Base-by-base conservation (phyloP, 192 early-diverging fungal genomes). In the Rhizophagus clarus region DNA sequence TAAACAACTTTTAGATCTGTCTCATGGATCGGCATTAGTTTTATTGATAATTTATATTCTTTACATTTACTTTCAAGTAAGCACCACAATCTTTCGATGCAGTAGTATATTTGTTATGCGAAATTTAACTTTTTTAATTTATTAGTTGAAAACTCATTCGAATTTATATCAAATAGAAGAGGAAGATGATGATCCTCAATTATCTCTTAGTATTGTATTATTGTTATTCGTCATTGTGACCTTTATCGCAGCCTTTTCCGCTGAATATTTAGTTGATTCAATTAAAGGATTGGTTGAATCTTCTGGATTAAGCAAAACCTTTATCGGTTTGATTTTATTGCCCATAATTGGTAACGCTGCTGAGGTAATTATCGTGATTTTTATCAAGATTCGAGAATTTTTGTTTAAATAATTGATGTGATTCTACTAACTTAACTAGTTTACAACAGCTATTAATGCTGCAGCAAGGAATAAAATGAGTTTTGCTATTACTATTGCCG, bases 311-410 rank as follows among this genome's bases (percentile, higher is more conserved):
- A 89, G 86, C 42, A 81, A 92, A n/a, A 92, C 92, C 9, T 98
- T 98, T 85, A 91, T 98, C 49, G 96, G 96, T 61, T 90, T 98
- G 61, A 93, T 97, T 80, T 80, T 98, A 15, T 79, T 98, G 47
- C 96, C 96, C 6, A 94, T 97, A 42, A 95, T 97, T 31, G 96
- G 96, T 45, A 97, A 97, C 76, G 95, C 94, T 4, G 94, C 95
- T 24, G 92, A 94, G 60, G 51, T 56, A 51, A 29, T 34, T 17
- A 71, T 24, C 37, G 26, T 7, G 8, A 9, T n/a, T 62, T n/a
- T 24, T 24, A 22, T 22, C 24, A 5, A 6, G 4, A 37, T 3
- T 69, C 37, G 37, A 40, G 8, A 40, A 40, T 47, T 73, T 15
- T 40, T n/a, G 3, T 40, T 24, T 56, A 47, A 73, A 10, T 10